Percentiles rank a stretch among this genome's conserved stretches.
Evolutionary conservation across 2,329 filamentous ascomycete species (phyloP).

Genomic region (Microdochium bolleyi): DNA sequence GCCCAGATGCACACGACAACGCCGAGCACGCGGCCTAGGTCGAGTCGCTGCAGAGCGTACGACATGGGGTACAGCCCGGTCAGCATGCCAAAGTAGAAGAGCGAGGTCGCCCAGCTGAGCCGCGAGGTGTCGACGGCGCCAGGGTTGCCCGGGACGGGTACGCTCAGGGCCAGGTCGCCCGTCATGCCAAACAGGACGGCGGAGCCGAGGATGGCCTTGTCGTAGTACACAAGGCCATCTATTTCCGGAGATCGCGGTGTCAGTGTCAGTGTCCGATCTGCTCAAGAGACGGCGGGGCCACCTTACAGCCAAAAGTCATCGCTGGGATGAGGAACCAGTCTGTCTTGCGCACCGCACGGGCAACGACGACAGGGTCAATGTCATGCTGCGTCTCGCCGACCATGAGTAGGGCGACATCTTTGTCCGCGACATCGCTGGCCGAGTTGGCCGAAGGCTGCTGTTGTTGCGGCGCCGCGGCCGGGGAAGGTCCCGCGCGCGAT

Average conservation of each 20-base stretch:
- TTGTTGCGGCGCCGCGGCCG: not conserved
- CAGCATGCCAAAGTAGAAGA: constrained; percentile 78
- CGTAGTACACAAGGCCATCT: constrained; percentile 63
- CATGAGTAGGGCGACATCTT: constrained; percentile 49
- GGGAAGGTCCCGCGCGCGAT: not conserved
- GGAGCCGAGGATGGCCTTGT: constrained; percentile 68
- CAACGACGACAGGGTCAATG: constrained; percentile 46
- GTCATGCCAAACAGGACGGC: constrained; percentile 74
- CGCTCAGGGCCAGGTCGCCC: constrained; percentile 51
- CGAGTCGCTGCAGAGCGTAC: constrained; percentile 61
- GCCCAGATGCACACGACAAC: constrained; percentile 59
- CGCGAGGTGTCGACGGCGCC: constrained; percentile 56
- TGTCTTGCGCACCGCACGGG: constrained; percentile 56
- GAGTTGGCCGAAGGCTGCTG: not conserved
- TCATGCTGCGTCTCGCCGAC: constrained; percentile 47
- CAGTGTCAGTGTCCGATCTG: not conserved
- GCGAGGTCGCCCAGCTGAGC: constrained; percentile 67
- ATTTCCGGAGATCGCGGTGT: constrained; percentile 23
- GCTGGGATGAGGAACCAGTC: constrained; percentile 60
- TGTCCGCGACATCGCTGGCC: constrained; percentile 18
- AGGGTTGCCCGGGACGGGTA: constrained; percentile 38
- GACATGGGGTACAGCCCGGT: constrained; percentile 68
- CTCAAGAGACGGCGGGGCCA: too few species aligned
- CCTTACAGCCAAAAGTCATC: constrained; percentile 48
- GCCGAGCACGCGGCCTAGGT: constrained; percentile 56